A percentile compares a stretch with the other conserved stretches of the same genome.
These are phyloP conservation scores for Penicillium frequentans DNA, from an alignment of 2,329 filamentous ascomycete genomes.

Conservation along the genomic window DNA sequence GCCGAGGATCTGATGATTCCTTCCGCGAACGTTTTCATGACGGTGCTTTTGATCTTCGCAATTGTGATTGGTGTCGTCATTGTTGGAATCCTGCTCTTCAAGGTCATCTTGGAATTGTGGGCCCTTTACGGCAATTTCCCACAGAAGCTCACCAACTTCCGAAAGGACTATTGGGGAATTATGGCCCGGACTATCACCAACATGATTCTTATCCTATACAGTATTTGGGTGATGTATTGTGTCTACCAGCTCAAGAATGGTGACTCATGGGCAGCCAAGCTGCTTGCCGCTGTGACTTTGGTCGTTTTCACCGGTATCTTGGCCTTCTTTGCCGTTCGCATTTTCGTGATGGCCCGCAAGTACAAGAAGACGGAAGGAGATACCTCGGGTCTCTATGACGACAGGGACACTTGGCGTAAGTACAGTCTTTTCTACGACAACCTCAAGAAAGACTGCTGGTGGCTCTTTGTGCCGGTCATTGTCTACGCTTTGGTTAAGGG, in stretches of 20 bases:
- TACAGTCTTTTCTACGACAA: slow-evolving; percentile 97
- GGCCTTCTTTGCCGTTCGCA: slow-evolving; percentile 80
- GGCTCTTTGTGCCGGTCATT: slow-evolving; percentile 89
- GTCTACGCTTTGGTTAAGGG: slow-evolving; percentile 90
- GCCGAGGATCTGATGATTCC: slow-evolving; percentile 84
- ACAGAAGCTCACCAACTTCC: slow-evolving; percentile 75
- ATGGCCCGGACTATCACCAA: slow-evolving; percentile 87
- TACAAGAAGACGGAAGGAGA: slow-evolving; percentile 77
- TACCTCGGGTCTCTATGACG: slow-evolving; percentile 71
- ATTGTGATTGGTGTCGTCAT: slow-evolving; percentile 82
- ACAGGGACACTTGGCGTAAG: slow-evolving; percentile 89
- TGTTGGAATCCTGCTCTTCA: slow-evolving; percentile 83
- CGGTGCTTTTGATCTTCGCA: slow-evolving; percentile 81
- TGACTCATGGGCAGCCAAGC: slow-evolving; percentile 90
- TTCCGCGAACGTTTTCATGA: slow-evolving; percentile 93
- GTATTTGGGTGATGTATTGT: slow-evolving; percentile 93
- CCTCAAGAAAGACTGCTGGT: slow-evolving; percentile 95
- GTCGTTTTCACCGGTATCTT: slow-evolving; percentile 77
- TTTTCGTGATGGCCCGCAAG: slow-evolving; percentile 71
- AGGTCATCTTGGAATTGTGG: slow-evolving; percentile 88
- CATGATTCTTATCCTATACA: slow-evolving; percentile 87
- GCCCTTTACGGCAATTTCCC: slow-evolving; percentile 87
- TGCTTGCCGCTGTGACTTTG: slow-evolving; percentile 78
- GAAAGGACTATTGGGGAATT: slow-evolving; percentile 93
- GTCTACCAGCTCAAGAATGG: slow-evolving; percentile 92